phyloP scores from a whole-genome alignment of 495 filamentous ascomycete genomes.

The Penicillium ucsense region DNA sequence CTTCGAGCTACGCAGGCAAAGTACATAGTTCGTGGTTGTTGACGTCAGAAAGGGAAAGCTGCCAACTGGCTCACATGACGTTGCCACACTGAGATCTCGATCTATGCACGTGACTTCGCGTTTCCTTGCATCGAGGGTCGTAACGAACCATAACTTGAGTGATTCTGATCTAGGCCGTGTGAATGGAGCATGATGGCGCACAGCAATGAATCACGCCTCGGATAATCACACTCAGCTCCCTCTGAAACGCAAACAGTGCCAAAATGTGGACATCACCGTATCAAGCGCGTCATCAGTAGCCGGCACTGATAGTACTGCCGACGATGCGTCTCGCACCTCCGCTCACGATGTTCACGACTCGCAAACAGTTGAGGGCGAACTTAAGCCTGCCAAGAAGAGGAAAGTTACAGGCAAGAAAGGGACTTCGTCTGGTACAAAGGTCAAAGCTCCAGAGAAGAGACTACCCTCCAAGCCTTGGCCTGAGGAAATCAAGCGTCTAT shows the following conservation, averaged over 20 bases:
- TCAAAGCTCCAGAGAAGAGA: conserved; percentile 13
- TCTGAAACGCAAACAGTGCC: conserved; percentile 15
- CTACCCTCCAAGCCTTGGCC: conserved; percentile 57
- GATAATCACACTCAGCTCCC: background rate
- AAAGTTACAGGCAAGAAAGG: conserved; percentile 3
- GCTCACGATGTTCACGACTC: background rate
- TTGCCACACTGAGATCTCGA: conserved; percentile 1
- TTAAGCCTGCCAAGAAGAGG: conserved; percentile 1
- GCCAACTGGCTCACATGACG: background rate
- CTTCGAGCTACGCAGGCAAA: too few relatives aligned
- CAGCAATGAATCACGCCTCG: conserved; percentile 17
- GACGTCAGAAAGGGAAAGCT: too few relatives aligned
- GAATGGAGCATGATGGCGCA: conserved; percentile 17
- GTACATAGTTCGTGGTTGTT: too few relatives aligned
- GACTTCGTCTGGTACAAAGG: background rate
- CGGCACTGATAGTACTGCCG: background rate
- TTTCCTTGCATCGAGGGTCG: background rate
- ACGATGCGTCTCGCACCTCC: background rate
- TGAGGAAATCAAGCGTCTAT: conserved; percentile 56
- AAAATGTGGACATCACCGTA: conserved; percentile 4
- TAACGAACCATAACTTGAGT: background rate
- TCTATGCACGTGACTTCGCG: conserved; percentile 11
- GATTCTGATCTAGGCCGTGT: background rate
- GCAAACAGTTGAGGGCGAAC: background rate
- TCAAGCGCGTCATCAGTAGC: conserved; percentile 12